Evolutionary conservation across 2,329 filamentous ascomycete species (phyloP), one percentile per base, ranked within the genome.

Genomic region (Cytospora leucostoma): DNA sequence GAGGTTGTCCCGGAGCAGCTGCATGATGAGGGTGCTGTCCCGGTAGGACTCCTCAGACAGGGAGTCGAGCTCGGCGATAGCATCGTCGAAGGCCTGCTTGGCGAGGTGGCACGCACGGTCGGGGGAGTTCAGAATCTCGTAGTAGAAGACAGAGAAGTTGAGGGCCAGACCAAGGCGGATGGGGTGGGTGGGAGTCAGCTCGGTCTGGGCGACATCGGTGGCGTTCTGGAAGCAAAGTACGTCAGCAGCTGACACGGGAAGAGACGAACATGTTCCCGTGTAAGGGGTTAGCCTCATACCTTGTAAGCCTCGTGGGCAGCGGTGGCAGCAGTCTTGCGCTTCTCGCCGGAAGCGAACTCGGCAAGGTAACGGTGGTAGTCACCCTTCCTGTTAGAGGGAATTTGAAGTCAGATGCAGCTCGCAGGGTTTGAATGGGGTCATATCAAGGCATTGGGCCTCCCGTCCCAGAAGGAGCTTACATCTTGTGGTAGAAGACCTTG

Each of bases 401-500:
- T 13, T 38, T 21, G 21, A 27, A 27, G 61, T 68, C 40, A 68
- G 64, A 59, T 51, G 51, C 21, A 27, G 44, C 51, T 33, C 8
- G 7, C 3, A 37, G 21, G 11, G 3, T 19, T 3, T 7, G 8
- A n/a, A 10, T 19, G 2, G 8, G 5, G 15, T 6, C 8, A 17
- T 32, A 21, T 47, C 17, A 2, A 33, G n/a, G 33, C 34, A 7
- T 3, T 27, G 33, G 33, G 34, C 47, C 11, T 32, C 10, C 49
- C 7, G n/a, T 7, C 7, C 32, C 12, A 19, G 12, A 17, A 50
- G 35, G n/a, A 13, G 85, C 91, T 73, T 83, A 97, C 94, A 98
- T 98, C 89, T 98, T 98, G 90, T 97, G 93, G 85, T 98, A 98
- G 82, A 98, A 98, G 78, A 98, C 94, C 89, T 97, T 98, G 79